phyloP scores from a whole-genome alignment of 305 asterid genomes.

The Solanum hybrid region DNA sequence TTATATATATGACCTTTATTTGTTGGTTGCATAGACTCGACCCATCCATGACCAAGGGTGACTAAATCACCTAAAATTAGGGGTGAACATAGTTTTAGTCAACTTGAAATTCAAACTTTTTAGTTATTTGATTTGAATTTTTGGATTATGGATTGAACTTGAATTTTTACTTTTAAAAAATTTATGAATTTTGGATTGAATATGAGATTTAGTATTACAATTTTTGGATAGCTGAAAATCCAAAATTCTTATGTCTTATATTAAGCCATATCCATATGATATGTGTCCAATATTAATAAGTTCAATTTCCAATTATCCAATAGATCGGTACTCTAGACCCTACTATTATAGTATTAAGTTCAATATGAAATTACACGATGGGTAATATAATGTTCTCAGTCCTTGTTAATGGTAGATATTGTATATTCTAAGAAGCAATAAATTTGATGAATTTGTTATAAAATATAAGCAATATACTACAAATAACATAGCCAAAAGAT shows the following conservation, averaged over 20 bases:
- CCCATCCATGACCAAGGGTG: not conserved
- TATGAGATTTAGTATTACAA: too few relatives aligned
- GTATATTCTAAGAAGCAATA: too few relatives aligned
- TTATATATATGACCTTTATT: not conserved
- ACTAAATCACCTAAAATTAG: not conserved
- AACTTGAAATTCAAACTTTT: too few relatives aligned
- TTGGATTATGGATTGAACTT: too few relatives aligned
- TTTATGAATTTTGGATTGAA: not conserved
- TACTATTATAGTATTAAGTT: not conserved
- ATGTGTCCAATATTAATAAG: not conserved
- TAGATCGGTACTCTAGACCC: not conserved
- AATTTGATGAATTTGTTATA: too few relatives aligned
- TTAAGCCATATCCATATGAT: too few relatives aligned
- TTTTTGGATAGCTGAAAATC: not conserved
- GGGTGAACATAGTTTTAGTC: too few relatives aligned
- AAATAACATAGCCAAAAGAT: too few relatives aligned
- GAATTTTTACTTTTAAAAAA: not conserved
- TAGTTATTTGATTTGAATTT: too few relatives aligned
- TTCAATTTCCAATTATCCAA: too few relatives aligned
- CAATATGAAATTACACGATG: not conserved
- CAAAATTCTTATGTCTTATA: not conserved
- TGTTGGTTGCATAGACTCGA: not conserved
- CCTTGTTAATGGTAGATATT: not conserved
- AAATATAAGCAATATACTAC: too few relatives aligned
- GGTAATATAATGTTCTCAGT: not conserved